These are phyloP conservation scores for Peniophora sp. DNA, from an alignment of 1,284 basidiomycete species.

Conservation along the genomic window DNA sequence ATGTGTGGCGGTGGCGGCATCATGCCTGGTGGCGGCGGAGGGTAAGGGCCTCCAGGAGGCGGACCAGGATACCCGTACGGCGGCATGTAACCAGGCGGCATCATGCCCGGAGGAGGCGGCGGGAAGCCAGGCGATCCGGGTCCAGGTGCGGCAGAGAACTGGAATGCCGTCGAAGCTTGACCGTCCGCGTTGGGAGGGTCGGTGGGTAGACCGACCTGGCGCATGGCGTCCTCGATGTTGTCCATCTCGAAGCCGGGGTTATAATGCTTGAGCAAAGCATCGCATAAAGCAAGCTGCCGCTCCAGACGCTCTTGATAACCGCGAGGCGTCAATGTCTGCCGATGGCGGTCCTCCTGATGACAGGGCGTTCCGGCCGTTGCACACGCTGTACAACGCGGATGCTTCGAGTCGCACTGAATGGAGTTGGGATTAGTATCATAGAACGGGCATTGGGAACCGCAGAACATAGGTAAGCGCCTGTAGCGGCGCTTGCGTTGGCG, in stretches of 20 bases:
- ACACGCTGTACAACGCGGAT: constrained; percentile 76
- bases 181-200: constrained; percentile 19
- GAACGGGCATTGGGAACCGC: neutral
- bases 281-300: constrained; percentile 65
- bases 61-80: constrained; percentile 18
- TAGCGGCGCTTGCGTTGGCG: neutral
- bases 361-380: constrained; percentile 68
- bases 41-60: constrained; percentile 29
- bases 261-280: constrained; percentile 65
- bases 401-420: constrained; percentile 75
- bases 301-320: constrained; percentile 76
- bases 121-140: constrained; percentile 22
- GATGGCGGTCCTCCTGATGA: constrained; percentile 77
- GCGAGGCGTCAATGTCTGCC: constrained; percentile 73
- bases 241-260: constrained; percentile 58
- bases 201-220: constrained; percentile 60
- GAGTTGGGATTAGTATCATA: neutral
- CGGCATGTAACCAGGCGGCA: constrained; percentile 31
- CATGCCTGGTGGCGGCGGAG: constrained; percentile 26
- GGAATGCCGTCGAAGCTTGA: constrained; percentile 25
- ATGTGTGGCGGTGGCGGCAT: constrained; percentile 37
- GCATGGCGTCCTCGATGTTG: constrained; percentile 54
- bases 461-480: constrained; percentile 15
- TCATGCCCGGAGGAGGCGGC: constrained; percentile 24
- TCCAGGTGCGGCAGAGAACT: constrained; percentile 25